Base-by-base conservation (phyloP, 495 filamentous ascomycete genomes). In the Xylaria palmicola region DNA sequence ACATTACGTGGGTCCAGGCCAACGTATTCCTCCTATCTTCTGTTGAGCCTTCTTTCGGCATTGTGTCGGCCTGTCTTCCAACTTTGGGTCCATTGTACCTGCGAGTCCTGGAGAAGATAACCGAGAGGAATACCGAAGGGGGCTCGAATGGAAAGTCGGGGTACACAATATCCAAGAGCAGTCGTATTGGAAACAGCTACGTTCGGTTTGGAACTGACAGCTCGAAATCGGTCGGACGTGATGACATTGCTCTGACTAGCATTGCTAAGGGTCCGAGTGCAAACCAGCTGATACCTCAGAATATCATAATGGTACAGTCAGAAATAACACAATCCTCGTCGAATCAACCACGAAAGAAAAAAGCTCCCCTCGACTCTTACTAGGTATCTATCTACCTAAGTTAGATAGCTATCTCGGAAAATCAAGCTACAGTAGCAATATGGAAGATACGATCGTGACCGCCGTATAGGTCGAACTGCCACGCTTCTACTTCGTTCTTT, bases 21-120 rank as follows among this genome's bases (percentile, higher is more conserved):
- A 67, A 73, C 1, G 70, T 76, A 8, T 79, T 79, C 61, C 70
- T 79, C 36, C 75, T 77, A 71, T 77, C 76, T 4, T 74, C 72
- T 43, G 68, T 74, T 56, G 77, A 79, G 65, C 76, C 76, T 19
- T 69, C 68, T 6, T 63, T 79, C 26, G 77, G 73, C 29, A 75
- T 79, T 32, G 62, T 80, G 26, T 76, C 74, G 49, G 75, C 74
- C 45, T 79, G 77, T 56, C 65, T 80, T 41, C 75, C 76, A 4
- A 74, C 72, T 56, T 72, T 78, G 37, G 70, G 70, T 6, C 77
- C 77, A 4, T 62, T 78, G 1, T 65, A 68, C 5, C 70, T 70
- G 8, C 59, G 68, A n/a, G 64, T 56, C 13, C 47, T 58, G 13
- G 36, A 44, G 22, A 66, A 45, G 66, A 49, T 56, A 24, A 58